A percentile compares a stretch with the other conserved stretches of the same genome.
These are phyloP conservation scores for Globisporangium sylvaticum DNA, from an alignment of 352 stramenopile genomes.

Conservation along the genomic window DNA sequence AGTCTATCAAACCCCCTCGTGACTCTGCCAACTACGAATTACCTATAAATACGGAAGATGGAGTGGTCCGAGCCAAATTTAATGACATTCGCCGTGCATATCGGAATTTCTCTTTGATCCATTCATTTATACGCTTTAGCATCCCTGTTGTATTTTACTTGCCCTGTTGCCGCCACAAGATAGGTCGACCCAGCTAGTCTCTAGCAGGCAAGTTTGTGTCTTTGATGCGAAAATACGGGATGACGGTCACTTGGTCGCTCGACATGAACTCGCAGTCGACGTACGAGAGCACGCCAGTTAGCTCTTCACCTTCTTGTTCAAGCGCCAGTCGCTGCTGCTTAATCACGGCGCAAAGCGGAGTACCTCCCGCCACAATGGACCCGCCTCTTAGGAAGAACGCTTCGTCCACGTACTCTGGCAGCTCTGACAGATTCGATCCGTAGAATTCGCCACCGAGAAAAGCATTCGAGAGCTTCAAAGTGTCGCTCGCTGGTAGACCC, in stretches of 20 bases:
- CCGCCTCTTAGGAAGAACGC: slow-evolving; percentile 10
- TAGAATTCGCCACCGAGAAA: slow-evolving; percentile 2
- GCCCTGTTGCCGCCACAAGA: not conserved
- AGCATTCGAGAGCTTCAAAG: not conserved
- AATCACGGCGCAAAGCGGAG: slow-evolving; percentile 1
- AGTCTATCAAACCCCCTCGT: not conserved
- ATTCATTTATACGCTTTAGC: not conserved
- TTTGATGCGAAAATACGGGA: slow-evolving; percentile 9
- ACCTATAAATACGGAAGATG: not conserved
- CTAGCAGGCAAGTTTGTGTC: not conserved
- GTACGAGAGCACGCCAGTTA: not conserved
- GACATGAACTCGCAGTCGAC: not conserved
- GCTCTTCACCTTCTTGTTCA: not conserved
- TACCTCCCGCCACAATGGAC: not conserved
- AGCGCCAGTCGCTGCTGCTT: not conserved
- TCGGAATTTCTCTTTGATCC: not conserved
- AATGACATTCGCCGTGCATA: not conserved
- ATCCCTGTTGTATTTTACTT: not conserved
- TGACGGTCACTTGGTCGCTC: not conserved
- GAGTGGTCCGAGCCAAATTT: not conserved
- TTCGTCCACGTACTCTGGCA: slow-evolving; percentile 13
- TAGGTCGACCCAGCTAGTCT: not conserved
- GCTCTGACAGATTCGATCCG: not conserved
- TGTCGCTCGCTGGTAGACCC: slow-evolving; percentile 5
- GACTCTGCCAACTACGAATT: too few relatives aligned